Percentiles rank a stretch among this genome's conserved stretches.
These are phyloP conservation scores for Purpureocillium takamizusanense DNA, from an alignment of 2,329 filamentous ascomycete species.

Conservation along the genomic window DNA sequence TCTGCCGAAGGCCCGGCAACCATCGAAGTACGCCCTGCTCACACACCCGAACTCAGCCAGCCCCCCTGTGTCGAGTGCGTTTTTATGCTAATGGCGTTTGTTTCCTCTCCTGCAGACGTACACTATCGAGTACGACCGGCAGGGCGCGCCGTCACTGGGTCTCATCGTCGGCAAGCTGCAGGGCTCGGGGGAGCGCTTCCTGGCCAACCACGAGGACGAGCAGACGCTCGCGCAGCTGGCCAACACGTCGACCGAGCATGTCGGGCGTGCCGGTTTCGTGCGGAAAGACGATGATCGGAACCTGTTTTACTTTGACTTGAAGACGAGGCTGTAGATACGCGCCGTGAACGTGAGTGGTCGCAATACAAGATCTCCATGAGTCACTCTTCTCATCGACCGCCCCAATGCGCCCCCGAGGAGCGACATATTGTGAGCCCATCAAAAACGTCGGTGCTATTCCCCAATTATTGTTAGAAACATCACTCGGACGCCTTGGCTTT, in stretches of 20 bases:
- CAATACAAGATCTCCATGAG: too few relatives aligned
- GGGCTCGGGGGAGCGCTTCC: conserved; percentile 12
- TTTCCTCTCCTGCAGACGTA: conserved; percentile 14
- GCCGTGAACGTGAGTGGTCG: too few relatives aligned
- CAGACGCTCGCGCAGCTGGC: conserved; percentile 10
- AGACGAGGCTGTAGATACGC: conserved; percentile 7
- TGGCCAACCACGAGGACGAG: conserved; percentile 17
- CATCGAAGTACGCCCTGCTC: conserved; percentile 18
- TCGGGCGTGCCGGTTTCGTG: conserved; percentile 10
- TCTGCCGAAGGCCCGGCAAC: conserved; percentile 12
- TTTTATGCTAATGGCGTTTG: neutral
- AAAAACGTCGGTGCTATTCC: too few relatives aligned
- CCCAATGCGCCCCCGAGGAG: too few relatives aligned
- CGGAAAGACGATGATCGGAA: conserved; percentile 7
- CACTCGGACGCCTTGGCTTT: conserved; percentile 13
- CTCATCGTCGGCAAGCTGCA: conserved; percentile 13
- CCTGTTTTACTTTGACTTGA: conserved; percentile 9
- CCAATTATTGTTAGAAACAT: too few relatives aligned
- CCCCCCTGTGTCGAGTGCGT: neutral
- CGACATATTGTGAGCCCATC: too few relatives aligned
- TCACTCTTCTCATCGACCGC: too few relatives aligned
- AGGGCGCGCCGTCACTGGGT: conserved; percentile 8
- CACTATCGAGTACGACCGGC: conserved; percentile 19
- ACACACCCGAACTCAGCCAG: too few relatives aligned
- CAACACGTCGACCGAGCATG: conserved; percentile 6